phyloP scores from a whole-genome alignment of 176 grass and related monocot genomes.

The Bonia amplexicaulis region DNA sequence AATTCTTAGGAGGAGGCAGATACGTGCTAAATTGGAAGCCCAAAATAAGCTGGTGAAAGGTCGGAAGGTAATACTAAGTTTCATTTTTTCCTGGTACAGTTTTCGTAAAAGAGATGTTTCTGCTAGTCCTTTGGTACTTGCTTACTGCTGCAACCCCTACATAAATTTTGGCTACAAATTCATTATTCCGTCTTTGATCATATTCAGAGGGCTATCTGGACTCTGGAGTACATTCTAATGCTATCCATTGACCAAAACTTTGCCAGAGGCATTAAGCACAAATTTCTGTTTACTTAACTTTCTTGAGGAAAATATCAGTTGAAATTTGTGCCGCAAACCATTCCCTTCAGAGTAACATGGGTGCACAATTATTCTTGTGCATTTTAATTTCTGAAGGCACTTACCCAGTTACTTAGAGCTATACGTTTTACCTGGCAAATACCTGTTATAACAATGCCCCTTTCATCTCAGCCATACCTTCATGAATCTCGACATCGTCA shows the following conservation, averaged over 20 bases:
- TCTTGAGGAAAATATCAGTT: neutral
- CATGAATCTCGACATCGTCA: constrained; percentile 94
- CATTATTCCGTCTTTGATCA: neutral
- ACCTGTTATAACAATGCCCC: neutral
- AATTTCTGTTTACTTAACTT: neutral
- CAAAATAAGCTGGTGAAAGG: constrained; percentile 87
- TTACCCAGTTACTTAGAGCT: neutral
- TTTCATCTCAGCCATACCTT: constrained; percentile 80
- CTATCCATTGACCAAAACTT: neutral
- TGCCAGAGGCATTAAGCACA: neutral
- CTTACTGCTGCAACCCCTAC: neutral
- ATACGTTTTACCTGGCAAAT: constrained; percentile 7
- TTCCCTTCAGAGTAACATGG: neutral
- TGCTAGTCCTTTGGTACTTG: constrained; percentile 6
- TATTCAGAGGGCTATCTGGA: constrained; percentile 1
- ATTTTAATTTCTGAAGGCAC: neutral
- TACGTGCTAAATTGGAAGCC: constrained; percentile 86
- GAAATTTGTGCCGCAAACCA: neutral
- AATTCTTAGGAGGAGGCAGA: constrained; percentile 83
- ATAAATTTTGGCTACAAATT: constrained; percentile 6
- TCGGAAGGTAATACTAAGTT: constrained; percentile 63
- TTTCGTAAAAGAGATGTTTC: constrained; percentile 5
- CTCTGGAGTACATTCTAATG: neutral
- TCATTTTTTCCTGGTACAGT: neutral
- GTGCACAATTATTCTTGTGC: neutral